These are phyloP conservation scores for Dictyostelium capitatum DNA, from an alignment of 78 protist genomes.

Conservation along the genomic window DNA sequence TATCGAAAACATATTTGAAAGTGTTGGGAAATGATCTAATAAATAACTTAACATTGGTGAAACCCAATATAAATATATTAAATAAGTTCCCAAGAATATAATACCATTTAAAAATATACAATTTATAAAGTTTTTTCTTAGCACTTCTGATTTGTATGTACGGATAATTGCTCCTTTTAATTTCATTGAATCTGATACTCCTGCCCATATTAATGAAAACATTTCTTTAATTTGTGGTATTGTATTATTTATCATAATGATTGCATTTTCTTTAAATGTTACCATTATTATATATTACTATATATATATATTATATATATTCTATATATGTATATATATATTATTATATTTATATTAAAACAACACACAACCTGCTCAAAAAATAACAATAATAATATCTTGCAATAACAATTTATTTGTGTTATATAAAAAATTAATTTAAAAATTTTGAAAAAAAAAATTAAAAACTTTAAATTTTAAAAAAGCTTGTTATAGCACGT, in stretches of 20 bases:
- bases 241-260: background rate
- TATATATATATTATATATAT: background rate
- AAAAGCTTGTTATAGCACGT: too few species aligned
- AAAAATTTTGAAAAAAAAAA: too few species aligned
- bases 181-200: slow-evolving; percentile 54
- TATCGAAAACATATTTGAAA: slow-evolving; percentile 57
- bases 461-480: too few species aligned
- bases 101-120: slow-evolving; percentile 65
- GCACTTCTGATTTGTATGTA: background rate
- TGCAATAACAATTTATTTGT: too few species aligned
- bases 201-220: slow-evolving; percentile 2
- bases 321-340: background rate
- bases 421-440: too few species aligned
- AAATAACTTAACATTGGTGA: slow-evolving; percentile 40
- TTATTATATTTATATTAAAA: background rate
- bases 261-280: background rate
- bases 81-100: slow-evolving; percentile 52
- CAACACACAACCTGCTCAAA: too few species aligned
- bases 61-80: slow-evolving; percentile 45
- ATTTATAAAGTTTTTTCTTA: background rate
- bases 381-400: too few species aligned
- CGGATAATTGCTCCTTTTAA: background rate
- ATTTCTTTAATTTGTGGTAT: slow-evolving; percentile 27
- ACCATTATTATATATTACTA: background rate
- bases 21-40: slow-evolving; percentile 33